Base-by-base conservation (phyloP, 2,329 filamentous ascomycete species). In the Fusarium virguliforme region DNA sequence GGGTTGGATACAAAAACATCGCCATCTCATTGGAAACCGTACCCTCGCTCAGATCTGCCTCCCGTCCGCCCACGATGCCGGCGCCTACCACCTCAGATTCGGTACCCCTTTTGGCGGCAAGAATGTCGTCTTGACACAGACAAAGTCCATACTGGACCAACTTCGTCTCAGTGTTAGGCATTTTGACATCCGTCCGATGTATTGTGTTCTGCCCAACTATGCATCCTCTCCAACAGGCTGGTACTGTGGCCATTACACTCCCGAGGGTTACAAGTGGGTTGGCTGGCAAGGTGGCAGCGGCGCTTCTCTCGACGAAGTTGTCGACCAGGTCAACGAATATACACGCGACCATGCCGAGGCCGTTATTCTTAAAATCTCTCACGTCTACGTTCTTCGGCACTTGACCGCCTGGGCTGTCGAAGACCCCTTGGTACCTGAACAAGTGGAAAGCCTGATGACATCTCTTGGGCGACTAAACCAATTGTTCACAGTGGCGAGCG, bases 201-300 rank as follows among this genome's bases (percentile, higher is more conserved):
- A 48, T 48, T 24, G 43, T 26, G 3, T 4, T 48, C 24, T 28
- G 26, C 8, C 15, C 43, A n/a, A 26, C 22, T 24, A 3, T 24
- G 22, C 22, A n/a, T 48, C 28, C 24, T 48, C n/a, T 48, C 43
- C 22, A n/a, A 30, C 13, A 9, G 43, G 43, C 6, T 48, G 43
- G 43, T 48, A 48, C 43, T 48, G 43, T n/a, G 43, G 43, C 8
- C 43, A 48, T 48, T 48, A 48, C 43, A 48, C 43, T 6, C 43
- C 43, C 7, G 24, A 28, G 15, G 43, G 24, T 6, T 26, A 48
- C 26, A 48, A 48, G 8, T 48, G 24, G 28, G 24, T 48, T n/a
- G 43, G 43, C 8, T 48, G 43, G 43, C 43, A 48, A 26, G 43
- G 43, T 6, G 43, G 43, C 24, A 48, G 43, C 26, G 43, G 43